Percentiles rank a stretch among this genome's conserved stretches.
Conservation (phyloP, 2,329 filamentous ascomycete genomes). For the Talaromyces sp. region DNA sequence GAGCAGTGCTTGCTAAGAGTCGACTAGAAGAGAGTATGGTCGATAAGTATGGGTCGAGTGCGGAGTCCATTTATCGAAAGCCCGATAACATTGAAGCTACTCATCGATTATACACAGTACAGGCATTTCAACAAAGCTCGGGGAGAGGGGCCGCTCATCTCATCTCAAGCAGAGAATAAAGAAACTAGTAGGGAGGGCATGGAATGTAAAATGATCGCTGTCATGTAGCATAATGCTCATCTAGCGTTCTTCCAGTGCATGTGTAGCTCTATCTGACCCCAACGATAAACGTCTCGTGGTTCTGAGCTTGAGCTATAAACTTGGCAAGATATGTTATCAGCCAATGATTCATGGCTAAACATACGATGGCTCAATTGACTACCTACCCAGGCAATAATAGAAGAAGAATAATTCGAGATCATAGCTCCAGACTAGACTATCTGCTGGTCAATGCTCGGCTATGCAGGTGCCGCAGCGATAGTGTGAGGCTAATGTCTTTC, state of each 20-base stretch:
- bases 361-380: background rate
- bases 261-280: background rate
- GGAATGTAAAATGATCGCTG: background rate
- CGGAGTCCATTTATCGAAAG: background rate
- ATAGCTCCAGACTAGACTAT: conserved; percentile 4
- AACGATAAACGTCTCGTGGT: background rate
- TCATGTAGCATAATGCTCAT: background rate
- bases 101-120: background rate
- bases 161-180: background rate
- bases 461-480: conserved; percentile 1
- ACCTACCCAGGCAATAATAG: conserved; percentile 1
- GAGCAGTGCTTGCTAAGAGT: background rate
- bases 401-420: background rate
- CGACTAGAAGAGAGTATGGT: background rate
- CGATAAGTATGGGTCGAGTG: background rate
- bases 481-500: background rate
- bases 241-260: no score
- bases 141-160: no score
- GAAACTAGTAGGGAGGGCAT: background rate
- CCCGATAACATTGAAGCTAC: background rate
- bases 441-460: background rate
- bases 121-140: background rate
- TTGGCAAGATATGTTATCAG: background rate
- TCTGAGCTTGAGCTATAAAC: background rate
- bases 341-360: background rate